Percentiles rank a stretch among this genome's conserved stretches.
These are phyloP conservation scores for Nicotiana knightiana DNA, from an alignment of 257 asterid species.

Conservation along the genomic window DNA sequence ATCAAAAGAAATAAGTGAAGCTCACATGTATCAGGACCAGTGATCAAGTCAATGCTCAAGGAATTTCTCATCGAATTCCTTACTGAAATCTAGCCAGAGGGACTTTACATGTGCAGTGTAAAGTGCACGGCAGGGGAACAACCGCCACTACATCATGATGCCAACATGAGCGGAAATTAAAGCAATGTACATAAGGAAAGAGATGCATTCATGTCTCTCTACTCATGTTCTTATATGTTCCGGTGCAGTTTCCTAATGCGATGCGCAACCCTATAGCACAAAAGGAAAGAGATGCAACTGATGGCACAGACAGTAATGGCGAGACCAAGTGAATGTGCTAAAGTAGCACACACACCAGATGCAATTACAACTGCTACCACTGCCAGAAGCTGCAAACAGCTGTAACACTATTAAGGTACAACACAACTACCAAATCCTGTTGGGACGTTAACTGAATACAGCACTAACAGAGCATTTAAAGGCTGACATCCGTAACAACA, in stretches of 20 bases:
- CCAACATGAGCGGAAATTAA: too few relatives aligned
- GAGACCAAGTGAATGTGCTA: slow-evolving; percentile 9
- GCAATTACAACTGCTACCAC: slow-evolving; percentile 17
- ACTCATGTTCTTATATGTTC: too few relatives aligned
- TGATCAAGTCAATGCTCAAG: too few relatives aligned
- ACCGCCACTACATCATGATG: too few relatives aligned
- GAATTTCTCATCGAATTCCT: too few relatives aligned
- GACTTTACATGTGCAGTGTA: too few relatives aligned
- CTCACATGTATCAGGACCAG: too few relatives aligned
- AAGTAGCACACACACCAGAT: slow-evolving; percentile 12
- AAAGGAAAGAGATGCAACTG: background rate
- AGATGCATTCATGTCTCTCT: too few relatives aligned
- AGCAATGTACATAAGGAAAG: too few relatives aligned
- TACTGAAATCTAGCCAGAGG: too few relatives aligned
- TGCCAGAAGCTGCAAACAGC: background rate
- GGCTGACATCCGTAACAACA: slow-evolving; percentile 11
- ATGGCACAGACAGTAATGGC: background rate
- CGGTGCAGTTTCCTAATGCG: background rate
- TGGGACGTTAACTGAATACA: background rate
- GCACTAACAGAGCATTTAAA: slow-evolving; percentile 3
- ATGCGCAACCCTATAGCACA: background rate
- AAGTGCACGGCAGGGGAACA: too few relatives aligned
- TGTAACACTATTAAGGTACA: rapidly evolving
- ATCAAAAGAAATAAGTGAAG: too few relatives aligned
- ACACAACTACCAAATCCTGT: background rate